These are phyloP conservation scores for Pseudogymnoascus sp. DNA, from an alignment of 2,329 filamentous ascomycete genomes.

Conservation along the genomic window DNA sequence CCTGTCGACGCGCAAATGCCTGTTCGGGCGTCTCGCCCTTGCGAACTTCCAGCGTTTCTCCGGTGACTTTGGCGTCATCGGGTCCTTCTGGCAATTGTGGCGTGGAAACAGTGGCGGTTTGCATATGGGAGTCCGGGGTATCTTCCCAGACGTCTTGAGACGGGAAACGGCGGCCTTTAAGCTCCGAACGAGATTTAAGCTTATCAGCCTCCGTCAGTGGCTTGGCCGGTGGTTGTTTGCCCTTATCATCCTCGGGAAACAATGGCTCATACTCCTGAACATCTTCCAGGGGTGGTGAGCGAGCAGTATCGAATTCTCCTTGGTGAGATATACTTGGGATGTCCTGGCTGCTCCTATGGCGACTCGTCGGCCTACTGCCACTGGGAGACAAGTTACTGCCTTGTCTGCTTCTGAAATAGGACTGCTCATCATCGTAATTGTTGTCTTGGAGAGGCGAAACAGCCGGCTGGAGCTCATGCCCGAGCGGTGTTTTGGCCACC, in stretches of 20 bases:
- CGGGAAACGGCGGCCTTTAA: slow-evolving; percentile 65
- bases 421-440: slow-evolving; percentile 45
- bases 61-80: slow-evolving; percentile 11
- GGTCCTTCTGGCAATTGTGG: slow-evolving; percentile 52
- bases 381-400: slow-evolving; percentile 33
- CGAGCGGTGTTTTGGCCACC: slow-evolving; percentile 61
- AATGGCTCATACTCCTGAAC: slow-evolving; percentile 92
- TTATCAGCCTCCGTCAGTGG: slow-evolving; percentile 41
- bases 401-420: slow-evolving; percentile 31
- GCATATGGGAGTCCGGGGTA: slow-evolving; percentile 74
- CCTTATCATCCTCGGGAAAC: slow-evolving; percentile 69
- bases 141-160: slow-evolving; percentile 98
- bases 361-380: slow-evolving; percentile 46
- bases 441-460: slow-evolving; percentile 66
- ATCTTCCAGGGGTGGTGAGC: slow-evolving; percentile 68
- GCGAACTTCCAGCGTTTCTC: slow-evolving; percentile 11
- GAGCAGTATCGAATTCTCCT: slow-evolving; percentile 33
- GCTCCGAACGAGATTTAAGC: slow-evolving; percentile 43
- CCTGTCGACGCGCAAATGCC: slow-evolving; percentile 57
- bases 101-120: slow-evolving; percentile 73
- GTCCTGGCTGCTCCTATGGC: slow-evolving; percentile 54
- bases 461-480: slow-evolving; percentile 64
- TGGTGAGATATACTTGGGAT: slow-evolving; percentile 31
- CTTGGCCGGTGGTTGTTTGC: slow-evolving; percentile 33
- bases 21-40: slow-evolving; percentile 48